Evolutionary conservation across 2,329 filamentous ascomycete genomes (phyloP), one percentile per base, ranked within the genome.

Genomic region (Aschersonia sp.): DNA sequence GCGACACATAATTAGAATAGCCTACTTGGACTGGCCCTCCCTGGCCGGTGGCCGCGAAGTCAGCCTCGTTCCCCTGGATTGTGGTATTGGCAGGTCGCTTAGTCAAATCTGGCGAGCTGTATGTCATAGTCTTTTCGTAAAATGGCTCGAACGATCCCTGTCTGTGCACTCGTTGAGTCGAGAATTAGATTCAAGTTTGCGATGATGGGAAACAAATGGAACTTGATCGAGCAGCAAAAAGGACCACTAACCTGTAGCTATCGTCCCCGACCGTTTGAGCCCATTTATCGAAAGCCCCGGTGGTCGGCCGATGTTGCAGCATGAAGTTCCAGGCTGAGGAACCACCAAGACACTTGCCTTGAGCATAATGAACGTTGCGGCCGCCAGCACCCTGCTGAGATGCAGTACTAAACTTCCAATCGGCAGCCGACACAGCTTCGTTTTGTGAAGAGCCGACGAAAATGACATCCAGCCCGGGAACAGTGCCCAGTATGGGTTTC

Each of bases 281-380:
- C 60, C 60, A 62, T 31, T 47, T 50, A 2, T 56, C 49, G 46
- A 55, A 61, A 7, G 64, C 57, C 6, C 63, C 60, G 2, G 49
- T 56, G 1, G 62, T 56, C 1, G 60, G 58, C 14, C 64, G 55
- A 42, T 65, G 57, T 5, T 60, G 58, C 14, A 64, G 58, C 56
- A 65, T 55, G 14, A 60, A 64, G 49, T 66, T 66, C 6, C 64
- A 56, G 7, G 62, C 60, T 0, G 63, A 65, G 1, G 61, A 60
- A 7, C 67, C 66, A 22, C 66, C 67, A 0, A 69, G 55, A 0
- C 55, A 60, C 45, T 64, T 68, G 1, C 66, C 67, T 5, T 58
- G 58, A 0, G 63, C 56, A 47, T 64, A 66, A 48, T 66, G 60
- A 4, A 68, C 52, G n/a, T 52, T 50, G 2, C 62, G 53, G 10